Conservation (phyloP, 441 rosid species). For the Mallotus repandus region DNA sequence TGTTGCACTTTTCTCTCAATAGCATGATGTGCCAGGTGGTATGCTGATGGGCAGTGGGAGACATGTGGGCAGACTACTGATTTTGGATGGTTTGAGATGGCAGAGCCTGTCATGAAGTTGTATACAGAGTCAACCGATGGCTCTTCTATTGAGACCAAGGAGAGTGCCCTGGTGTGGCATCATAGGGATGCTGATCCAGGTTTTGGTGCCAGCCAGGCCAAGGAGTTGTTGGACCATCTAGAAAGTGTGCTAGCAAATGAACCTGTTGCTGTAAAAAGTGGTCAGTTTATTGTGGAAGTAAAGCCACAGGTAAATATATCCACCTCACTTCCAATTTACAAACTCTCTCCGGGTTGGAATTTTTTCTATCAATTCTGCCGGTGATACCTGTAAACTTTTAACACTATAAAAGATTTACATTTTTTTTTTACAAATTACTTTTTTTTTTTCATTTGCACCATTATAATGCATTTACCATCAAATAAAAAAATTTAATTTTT, state of each 20-base stretch:
- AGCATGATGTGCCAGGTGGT: slow-evolving; percentile 44
- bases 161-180: slow-evolving; percentile 79
- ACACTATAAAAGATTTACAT: not conserved
- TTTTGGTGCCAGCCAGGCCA: slow-evolving; percentile 75
- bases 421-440: not conserved
- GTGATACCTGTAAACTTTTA: not conserved
- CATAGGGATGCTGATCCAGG: slow-evolving; percentile 70
- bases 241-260: slow-evolving; percentile 77
- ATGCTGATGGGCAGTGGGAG: slow-evolving; percentile 46
- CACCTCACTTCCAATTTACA: not conserved
- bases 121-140: slow-evolving; percentile 80
- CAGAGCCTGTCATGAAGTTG: slow-evolving; percentile 68
- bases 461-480: no score
- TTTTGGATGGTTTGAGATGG: slow-evolving; percentile 67
- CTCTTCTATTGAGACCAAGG: slow-evolving; percentile 62
- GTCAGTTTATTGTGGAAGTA: slow-evolving; percentile 72
- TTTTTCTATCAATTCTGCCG: not conserved
- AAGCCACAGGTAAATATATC: slow-evolving; percentile 58
- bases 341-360: not conserved
- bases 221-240: slow-evolving; percentile 73
- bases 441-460: not conserved
- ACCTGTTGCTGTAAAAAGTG: slow-evolving; percentile 69
- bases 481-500: not conserved
- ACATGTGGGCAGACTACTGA: slow-evolving; percentile 49
- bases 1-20: slow-evolving; percentile 14